phyloP scores from a whole-genome alignment of 202 grass and related monocot species.

The Panicum hallii region DNA sequence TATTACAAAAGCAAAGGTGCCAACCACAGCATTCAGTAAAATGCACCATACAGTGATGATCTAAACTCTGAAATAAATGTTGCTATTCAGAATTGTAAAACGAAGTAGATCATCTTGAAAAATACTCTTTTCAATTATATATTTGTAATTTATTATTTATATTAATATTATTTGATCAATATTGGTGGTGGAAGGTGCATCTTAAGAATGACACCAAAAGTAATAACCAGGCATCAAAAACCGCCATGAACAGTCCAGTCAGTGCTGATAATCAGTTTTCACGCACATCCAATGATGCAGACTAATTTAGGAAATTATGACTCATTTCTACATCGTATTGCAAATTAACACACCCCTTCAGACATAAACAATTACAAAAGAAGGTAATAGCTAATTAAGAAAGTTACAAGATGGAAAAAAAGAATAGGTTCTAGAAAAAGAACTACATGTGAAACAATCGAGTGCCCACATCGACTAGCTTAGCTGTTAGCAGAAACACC shows the following conservation, averaged over 20 bases:
- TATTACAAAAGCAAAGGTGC: background rate
- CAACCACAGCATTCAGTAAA: background rate
- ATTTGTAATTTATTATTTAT: background rate
- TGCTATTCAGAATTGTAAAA: background rate
- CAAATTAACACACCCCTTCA: background rate
- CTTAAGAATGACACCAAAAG: conserved; percentile 4
- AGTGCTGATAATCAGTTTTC: background rate
- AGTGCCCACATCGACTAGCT: background rate
- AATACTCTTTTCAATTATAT: background rate
- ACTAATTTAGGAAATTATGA: conserved; percentile 11
- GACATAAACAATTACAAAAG: background rate
- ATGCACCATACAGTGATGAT: background rate
- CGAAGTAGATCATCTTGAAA: background rate
- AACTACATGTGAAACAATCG: background rate
- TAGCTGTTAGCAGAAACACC: background rate
- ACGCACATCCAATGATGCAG: background rate
- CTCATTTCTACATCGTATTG: background rate
- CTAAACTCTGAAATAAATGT: background rate
- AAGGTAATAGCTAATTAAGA: conserved; percentile 6
- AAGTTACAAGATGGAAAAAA: background rate
- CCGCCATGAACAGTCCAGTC: background rate
- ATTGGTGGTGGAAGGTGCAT: background rate
- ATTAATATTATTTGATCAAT: background rate
- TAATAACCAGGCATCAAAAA: background rate
- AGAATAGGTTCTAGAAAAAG: background rate